Percentiles rank a stretch among this genome's conserved stretches.
Conservation (phyloP, 495 filamentous ascomycete species). For the Massariosphaeria phaeospora region DNA sequence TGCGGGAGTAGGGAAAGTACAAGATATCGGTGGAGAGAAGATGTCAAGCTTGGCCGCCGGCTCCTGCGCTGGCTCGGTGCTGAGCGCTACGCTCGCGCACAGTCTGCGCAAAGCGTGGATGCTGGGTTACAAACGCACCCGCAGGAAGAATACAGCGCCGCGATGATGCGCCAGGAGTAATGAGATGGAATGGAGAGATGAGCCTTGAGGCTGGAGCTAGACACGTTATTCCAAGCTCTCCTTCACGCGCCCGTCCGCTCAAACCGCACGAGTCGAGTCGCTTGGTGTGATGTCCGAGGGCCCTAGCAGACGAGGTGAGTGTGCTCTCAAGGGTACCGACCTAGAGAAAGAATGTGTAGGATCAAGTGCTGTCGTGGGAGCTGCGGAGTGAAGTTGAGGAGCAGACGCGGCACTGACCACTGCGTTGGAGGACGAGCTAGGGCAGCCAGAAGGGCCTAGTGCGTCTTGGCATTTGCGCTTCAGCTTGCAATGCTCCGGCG, state of each 20-base stretch:
- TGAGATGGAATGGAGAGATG: conserved; percentile 4
- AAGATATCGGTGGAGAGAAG: conserved; percentile 8
- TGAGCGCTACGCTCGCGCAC: conserved; percentile 1
- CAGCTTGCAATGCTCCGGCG: not conserved
- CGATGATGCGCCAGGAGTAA: not conserved
- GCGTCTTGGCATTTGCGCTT: conserved; percentile 10
- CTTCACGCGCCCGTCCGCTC: not conserved
- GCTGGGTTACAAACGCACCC: conserved; percentile 6
- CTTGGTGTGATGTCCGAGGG: not conserved
- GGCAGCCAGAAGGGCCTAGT: not conserved
- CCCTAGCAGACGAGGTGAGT: not conserved
- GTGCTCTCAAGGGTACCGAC: not conserved
- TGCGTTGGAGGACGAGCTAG: conserved; percentile 8
- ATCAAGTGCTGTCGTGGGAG: too few species aligned
- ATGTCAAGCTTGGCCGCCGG: conserved; percentile 7
- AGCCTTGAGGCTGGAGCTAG: not conserved
- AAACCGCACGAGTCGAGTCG: not conserved
- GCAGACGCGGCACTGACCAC: not conserved
- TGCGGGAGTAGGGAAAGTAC: conserved; percentile 27
- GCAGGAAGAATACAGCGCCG: not conserved
- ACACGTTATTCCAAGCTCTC: not conserved
- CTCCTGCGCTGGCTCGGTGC: conserved; percentile 9
- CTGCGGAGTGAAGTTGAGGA: not conserved
- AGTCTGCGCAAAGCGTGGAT: not conserved
- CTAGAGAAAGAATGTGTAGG: not conserved